Evolutionary conservation across 2,329 filamentous ascomycete species (phyloP), one percentile per base, ranked within the genome.

Genomic region (Rachicladosporium sp.): DNA sequence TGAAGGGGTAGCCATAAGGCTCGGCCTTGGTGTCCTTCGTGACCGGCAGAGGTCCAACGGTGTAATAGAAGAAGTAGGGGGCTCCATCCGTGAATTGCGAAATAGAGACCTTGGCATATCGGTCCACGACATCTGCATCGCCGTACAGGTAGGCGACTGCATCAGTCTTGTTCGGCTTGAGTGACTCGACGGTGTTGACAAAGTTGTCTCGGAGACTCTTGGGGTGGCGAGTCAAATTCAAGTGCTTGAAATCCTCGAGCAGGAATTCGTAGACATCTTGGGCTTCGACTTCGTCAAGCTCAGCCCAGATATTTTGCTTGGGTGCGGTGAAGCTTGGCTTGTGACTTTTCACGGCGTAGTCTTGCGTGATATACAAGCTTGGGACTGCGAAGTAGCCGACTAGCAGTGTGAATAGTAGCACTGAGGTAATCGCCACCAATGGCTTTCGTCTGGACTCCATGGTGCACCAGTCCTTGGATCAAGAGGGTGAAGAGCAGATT

Each of bases 161-260:
- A 41, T 68, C 67, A 0, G 66, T 68, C 54, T 73, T 73, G 52
- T 72, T 72, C 1, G 68, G 68, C 13, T 52, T 46, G 37, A 70
- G 52, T 0, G 63, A 44, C 48, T 70, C 67, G 11, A 58, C 46
- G 12, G 47, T 45, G 40, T 50, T 48, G 40, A 55, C 47, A 33
- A 44, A 50, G 38, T 55, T 55, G 30, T 56, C 51, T 33, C 44
- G 35, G 8, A 44, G 43, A 35, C 36, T 49, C 31, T 48, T 47
- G 8, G 47, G 47, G 31, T 43, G 33, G 31, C 46, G 43, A 8
- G 49, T 53, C 6, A 56, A 43, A 31, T 57, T 52, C 7, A 55
- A 45, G 32, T 54, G 19, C 3, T 42, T 30, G 15, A 47, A 27
- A 41, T 64, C 57, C 2, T 50, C 51, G 42, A 62, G 59, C 2